Evolutionary conservation across 1,284 basidiomycete species (phyloP), one percentile per base, ranked within the genome.

Genomic region (Agroathelia rolfsii): DNA sequence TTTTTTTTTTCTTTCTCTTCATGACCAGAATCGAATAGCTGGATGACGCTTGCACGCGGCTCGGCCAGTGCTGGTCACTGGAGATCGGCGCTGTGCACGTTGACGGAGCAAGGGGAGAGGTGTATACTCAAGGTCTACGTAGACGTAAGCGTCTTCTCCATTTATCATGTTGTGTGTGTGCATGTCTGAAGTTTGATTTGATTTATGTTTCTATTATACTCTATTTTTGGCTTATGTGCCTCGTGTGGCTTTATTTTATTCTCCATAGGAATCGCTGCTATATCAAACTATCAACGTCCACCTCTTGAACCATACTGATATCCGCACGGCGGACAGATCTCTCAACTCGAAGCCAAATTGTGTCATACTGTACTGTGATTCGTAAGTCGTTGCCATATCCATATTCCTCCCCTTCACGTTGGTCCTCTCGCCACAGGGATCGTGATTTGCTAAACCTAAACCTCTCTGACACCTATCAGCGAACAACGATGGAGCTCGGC

Each of bases 271-370:
- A 55, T 69, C 69, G 17, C 72, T 72, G 19, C 53, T 83, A 26
- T 81, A 75, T 49, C 75, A 81, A 51, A 80, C 76, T 11, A 61
- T 84, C 34, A 72, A 73, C 47, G 60, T 86, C 36, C 76, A 85
- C 49, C 58, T 74, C 29, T 62, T 86, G 16, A 67, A 73, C 38
- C 77, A 81, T 47, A 81, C 79, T 11, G 80, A 85, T 47, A 76
- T 87, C 39, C 72, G 82, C 16, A 62, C 60, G 24, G 67, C 70
- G 12, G 78, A 86, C 49, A 63, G 64, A 32, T 86, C 83, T 0
- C 50, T 86, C 7, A 82, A 85, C 51, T 70, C 72, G 42, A 64
- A 72, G 24, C 77, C 76, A 47, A 65, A 82, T 43, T 82, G 79
- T 46, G 52, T 87, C 24, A 72, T 69, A 13, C 73, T 87, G 41